Conservation (phyloP, 1,284 basidiomycete genomes). For the Apiotrichum brassicae region DNA sequence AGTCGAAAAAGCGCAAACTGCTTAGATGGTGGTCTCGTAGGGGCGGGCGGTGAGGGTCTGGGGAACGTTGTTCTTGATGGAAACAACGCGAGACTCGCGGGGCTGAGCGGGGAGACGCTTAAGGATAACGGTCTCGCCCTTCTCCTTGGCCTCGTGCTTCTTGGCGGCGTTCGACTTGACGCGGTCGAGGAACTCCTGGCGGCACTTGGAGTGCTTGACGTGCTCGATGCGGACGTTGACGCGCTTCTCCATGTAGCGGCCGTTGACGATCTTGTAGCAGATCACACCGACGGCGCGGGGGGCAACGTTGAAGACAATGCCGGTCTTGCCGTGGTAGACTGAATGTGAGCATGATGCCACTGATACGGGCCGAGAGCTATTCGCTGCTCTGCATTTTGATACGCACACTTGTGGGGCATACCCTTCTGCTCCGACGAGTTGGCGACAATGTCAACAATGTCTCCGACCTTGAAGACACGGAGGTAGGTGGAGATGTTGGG, state of each 20-base stretch:
- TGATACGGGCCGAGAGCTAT: no score
- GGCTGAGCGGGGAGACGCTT: conserved; percentile 84
- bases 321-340: conserved; percentile 60
- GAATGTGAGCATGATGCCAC: not conserved
- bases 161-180: conserved; percentile 87
- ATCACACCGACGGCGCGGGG: conserved; percentile 93
- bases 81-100: conserved; percentile 72
- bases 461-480: conserved; percentile 86
- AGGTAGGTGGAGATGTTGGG: conserved; percentile 91
- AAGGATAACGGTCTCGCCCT: conserved; percentile 81
- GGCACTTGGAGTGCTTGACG: conserved; percentile 95
- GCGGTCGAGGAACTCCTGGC: conserved; percentile 95
- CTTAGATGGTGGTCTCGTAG: conserved; percentile 53
- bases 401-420: conserved; percentile 90
- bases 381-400: not conserved
- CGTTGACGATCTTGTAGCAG: conserved; percentile 97
- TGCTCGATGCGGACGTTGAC: conserved; percentile 99
- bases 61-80: conserved; percentile 69
- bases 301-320: conserved; percentile 98
- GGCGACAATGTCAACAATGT: conserved; percentile 99
- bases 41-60: conserved; percentile 88
- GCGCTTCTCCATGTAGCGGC: conserved; percentile 98
- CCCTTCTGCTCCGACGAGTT: conserved; percentile 99
- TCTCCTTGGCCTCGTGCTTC: conserved; percentile 78
- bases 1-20: conserved; percentile 3